Evolutionary conservation across 768 basidiomycete species (phyloP).

Genomic region (Leucosporidium creatinivorum): DNA sequence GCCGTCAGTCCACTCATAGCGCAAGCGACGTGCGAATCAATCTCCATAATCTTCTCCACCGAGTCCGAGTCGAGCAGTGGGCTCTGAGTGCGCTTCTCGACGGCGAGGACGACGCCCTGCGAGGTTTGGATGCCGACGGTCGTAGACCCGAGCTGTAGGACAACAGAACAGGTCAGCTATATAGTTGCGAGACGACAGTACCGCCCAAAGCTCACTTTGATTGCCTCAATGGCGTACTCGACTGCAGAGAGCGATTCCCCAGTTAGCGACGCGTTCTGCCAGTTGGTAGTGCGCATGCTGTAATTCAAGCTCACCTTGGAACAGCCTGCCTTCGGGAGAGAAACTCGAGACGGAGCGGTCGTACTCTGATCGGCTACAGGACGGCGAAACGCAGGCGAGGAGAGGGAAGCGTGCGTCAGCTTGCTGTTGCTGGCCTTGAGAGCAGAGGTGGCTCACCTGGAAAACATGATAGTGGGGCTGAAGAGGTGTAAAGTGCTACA

Average conservation of each 20-base stretch:
- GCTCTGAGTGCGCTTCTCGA: slow-evolving; percentile 98
- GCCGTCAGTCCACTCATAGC: slow-evolving; percentile 94
- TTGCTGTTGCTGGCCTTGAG: neutral
- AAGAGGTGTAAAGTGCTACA: no score
- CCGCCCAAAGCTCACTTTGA: slow-evolving; percentile 57
- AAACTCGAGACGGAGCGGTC: slow-evolving; percentile 46
- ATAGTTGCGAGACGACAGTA: neutral
- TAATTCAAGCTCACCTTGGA: slow-evolving; percentile 64
- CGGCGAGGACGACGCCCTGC: slow-evolving; percentile 83
- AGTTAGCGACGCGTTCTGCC: slow-evolving; percentile 3
- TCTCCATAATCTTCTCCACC: slow-evolving; percentile 99
- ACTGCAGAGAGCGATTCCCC: slow-evolving; percentile 49
- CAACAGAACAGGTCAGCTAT: neutral
- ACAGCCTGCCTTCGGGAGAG: slow-evolving; percentile 94
- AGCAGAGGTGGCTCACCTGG: slow-evolving; percentile 11
- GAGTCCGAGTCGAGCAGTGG: slow-evolving; percentile 89
- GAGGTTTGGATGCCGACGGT: slow-evolving; percentile 90
- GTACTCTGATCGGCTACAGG: slow-evolving; percentile 30
- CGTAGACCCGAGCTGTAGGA: slow-evolving; percentile 80
- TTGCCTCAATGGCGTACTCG: slow-evolving; percentile 99
- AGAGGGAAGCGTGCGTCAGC: no score
- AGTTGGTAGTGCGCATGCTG: neutral
- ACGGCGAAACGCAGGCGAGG: neutral
- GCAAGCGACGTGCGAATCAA: slow-evolving; percentile 89
- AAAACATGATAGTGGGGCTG: slow-evolving; percentile 15